Conservation (phyloP, 331 rosid species). For the Erythrophleum ivorense region DNA sequence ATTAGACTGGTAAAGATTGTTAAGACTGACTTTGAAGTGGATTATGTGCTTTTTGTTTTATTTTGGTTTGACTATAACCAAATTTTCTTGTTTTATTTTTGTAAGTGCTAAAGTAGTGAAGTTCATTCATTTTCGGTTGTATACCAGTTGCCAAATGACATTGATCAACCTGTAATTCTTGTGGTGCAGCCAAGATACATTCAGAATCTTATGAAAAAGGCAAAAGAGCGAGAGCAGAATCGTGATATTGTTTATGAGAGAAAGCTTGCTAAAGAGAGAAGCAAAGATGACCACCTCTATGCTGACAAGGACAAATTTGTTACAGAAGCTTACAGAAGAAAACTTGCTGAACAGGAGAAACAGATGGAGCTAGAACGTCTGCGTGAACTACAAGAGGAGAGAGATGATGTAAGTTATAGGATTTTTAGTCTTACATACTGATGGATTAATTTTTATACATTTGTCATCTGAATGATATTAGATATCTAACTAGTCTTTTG, state of each 20-base stretch:
- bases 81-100: constrained; percentile 21
- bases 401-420: constrained; percentile 75
- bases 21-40: background rate
- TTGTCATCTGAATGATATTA: background rate
- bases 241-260: constrained; percentile 83
- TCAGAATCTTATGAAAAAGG: constrained; percentile 61
- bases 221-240: constrained; percentile 74
- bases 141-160: constrained; percentile 11
- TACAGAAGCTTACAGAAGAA: constrained; percentile 84
- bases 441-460: background rate
- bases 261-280: constrained; percentile 88
- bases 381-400: constrained; percentile 74
- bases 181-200: constrained; percentile 83
- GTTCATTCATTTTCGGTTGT: constrained; percentile 19
- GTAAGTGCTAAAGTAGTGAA: background rate
- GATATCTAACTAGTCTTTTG: background rate
- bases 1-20: constrained; percentile 13
- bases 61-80: constrained; percentile 4
- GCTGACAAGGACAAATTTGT: constrained; percentile 85
- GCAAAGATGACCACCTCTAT: constrained; percentile 83
- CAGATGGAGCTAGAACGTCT: constrained; percentile 85
- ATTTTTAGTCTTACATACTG: background rate
- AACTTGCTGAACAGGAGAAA: constrained; percentile 80
- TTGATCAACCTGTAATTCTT: constrained; percentile 26
- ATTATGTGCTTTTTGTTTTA: constrained; percentile 4